phyloP scores from a whole-genome alignment of 129 eudicot species.

The Ambrosia trifida region DNA sequence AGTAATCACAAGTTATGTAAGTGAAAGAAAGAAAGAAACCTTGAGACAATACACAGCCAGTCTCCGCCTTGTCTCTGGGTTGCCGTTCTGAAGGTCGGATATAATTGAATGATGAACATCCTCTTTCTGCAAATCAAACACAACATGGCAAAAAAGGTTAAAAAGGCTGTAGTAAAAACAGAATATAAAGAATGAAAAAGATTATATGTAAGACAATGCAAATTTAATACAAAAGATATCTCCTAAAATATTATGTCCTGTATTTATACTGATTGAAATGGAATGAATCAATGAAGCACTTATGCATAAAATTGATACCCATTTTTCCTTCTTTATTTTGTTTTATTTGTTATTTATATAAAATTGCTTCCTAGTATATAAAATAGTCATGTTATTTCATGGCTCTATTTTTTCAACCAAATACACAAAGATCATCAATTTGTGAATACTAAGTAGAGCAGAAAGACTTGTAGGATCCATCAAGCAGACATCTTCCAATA shows the following conservation, averaged over 20 bases:
- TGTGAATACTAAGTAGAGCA: not conserved
- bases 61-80: slow-evolving; percentile 93
- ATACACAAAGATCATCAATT: slow-evolving; percentile 1
- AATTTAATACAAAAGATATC: not conserved
- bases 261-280: not conserved
- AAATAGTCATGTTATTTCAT: not conserved
- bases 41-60: slow-evolving; percentile 98
- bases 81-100: slow-evolving; percentile 97
- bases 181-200: not conserved
- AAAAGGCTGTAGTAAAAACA: slow-evolving; percentile 1
- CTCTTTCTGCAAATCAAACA: slow-evolving; percentile 76
- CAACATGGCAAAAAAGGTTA: slow-evolving; percentile 18
- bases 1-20: slow-evolving; percentile 14
- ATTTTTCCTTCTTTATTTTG: no score
- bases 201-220: slow-evolving; percentile 15
- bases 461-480: slow-evolving; percentile 1
- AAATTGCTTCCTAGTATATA: not conserved
- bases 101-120: slow-evolving; percentile 99
- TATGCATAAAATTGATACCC: no score
- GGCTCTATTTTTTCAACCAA: slow-evolving; percentile 10
- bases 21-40: slow-evolving; percentile 43
- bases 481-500: not conserved
- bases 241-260: not conserved
- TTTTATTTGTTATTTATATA: not conserved
- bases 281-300: no score